Evolutionary conservation across 2,329 filamentous ascomycete genomes (phyloP), one percentile per base, ranked within the genome.

Genomic region (Blastomyces silverae): DNA sequence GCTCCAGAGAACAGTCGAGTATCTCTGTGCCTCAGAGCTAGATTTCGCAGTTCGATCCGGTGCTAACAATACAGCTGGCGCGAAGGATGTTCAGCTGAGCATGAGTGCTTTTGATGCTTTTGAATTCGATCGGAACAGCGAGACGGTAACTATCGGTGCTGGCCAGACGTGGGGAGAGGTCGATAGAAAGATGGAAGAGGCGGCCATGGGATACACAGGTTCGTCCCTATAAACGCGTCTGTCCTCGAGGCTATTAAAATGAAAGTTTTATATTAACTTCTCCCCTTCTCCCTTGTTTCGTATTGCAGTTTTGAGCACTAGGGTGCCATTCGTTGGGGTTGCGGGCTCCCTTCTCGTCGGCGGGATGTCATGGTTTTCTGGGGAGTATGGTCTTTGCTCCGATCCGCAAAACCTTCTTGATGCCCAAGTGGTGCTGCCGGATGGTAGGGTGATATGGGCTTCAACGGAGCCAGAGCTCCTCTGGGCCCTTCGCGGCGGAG

Each of bases 321-420:
- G 77, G 34, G 76, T 73, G 37, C 73, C 74, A 0, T 77, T 71
- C 67, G 74, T 80, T 10, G 78, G 78, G 6, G 77, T 80, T 2
- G 73, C 72, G 6, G 78, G 78, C 1, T 72, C 73, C 2, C 73
- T 74, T 6, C 68, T 79, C 13, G 71, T 71, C 10, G 77, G 76
- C 15, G 77, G 77, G 15, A 67, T 79, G 4, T 76, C 73, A 20
- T 79, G 76, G 77, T 71, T 79, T 39, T 76, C 73, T 13, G 68
- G 70, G 3, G 76, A 80, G 66, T 71, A 72, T 61, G 78, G 78
- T 8, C 68, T 75, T 34, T 72, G 74, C 15, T 76, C 73, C 31
- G 77, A 80, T 65, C 76, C 77, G 15, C 70, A 73, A 34, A 80
- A 79, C 66, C 67, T 79, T 64, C 70, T 79, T 0, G 77, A 79